A percentile compares a stretch with the other conserved stretches of the same genome.
Conservation (phyloP, 2,329 filamentous ascomycete species). For the Alternaria gansuensis region DNA sequence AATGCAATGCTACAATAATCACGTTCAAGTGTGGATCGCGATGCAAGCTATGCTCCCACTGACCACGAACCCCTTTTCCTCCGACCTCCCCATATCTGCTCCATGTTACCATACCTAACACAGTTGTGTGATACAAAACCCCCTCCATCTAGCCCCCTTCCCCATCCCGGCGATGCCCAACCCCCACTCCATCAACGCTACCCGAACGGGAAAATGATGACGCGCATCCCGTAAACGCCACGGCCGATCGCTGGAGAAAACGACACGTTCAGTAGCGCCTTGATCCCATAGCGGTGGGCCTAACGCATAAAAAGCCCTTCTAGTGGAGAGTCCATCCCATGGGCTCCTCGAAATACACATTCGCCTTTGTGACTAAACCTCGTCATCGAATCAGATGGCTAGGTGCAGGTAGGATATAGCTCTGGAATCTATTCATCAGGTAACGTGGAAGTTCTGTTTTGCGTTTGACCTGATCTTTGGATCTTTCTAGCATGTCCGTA, state of each 20-base stretch:
- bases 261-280: neutral
- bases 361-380: neutral
- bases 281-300: neutral
- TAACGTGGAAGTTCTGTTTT: no score
- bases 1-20: no score
- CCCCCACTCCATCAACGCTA: neutral
- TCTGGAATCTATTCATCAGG: no score
- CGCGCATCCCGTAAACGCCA: constrained; percentile 3
- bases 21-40: neutral
- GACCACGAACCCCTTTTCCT: neutral
- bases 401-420: no score
- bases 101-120: neutral
- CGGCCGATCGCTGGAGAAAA: neutral
- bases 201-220: constrained; percentile 1
- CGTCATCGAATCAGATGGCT: no score
- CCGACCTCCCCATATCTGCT: neutral
- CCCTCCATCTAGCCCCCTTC: no score
- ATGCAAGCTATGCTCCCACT: neutral
- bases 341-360: neutral
- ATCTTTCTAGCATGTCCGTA: neutral
- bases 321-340: neutral
- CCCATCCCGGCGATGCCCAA: neutral
- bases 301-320: neutral
- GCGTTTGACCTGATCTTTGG: neutral
- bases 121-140: neutral